Base-by-base conservation (phyloP, 148 eudicot species). In the Chenopodium quinoa region DNA sequence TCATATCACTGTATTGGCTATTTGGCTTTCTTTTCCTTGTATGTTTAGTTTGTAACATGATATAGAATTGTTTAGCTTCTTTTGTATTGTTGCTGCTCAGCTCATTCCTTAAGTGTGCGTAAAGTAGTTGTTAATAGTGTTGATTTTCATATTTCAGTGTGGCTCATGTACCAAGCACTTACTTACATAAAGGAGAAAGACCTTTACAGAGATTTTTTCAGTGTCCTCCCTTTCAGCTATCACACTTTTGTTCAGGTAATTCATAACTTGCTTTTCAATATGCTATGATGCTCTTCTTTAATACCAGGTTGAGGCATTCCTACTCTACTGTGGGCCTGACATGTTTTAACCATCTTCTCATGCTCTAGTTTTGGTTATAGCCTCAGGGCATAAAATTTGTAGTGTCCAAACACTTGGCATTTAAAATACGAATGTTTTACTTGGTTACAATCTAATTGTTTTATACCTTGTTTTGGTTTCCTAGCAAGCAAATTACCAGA, bases 91-190 rank as follows among this genome's bases (percentile, higher is more conserved):
- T 71, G 16, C 46, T 77, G 64, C 69, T 34, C 32, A 34, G 22
- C 65, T 63, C 68, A 37, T 62, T 71, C 44, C 64, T 79, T 19
- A 31, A 52, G n/a, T 37, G 20, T 19, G 16, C 6, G 29, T 44
- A 34, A 32, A 62, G n/a, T 40, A 23, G 29, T n/a, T 62, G 23
- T 69, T 83, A 64, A 81, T 13, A 22, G 68, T 31, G 37, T 63
- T 69, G 46, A 48, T 82, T 80, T 40, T 12, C 25, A 64, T 20
- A 75, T 77, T 66, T 82, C 91, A 95, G 97, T 93, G 94, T 91
- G 92, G 94, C 87, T 95, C 82, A 93, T 95, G 97, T 95, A 95
- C 83, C 86, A 89, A 78, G 93, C 97, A 48, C 98, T 95, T 79
- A 91, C 94, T 3, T 84, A 85, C 62, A 88, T 93, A 82, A 92